Base-by-base conservation (phyloP, 176 grass and related monocot species). In the Musa troglodytarum region DNA sequence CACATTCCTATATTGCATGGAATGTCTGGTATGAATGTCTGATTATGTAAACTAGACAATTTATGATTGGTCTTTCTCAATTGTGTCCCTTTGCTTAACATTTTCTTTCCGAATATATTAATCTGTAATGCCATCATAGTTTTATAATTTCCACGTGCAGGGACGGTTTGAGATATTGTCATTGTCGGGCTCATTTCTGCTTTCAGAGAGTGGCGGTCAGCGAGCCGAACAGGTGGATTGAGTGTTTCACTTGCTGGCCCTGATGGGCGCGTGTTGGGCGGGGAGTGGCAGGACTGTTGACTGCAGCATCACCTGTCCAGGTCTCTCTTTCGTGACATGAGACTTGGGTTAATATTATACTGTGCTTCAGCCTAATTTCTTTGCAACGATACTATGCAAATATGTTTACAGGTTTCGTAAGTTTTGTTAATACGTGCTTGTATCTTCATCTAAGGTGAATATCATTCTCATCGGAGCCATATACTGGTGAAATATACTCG, bases 131-230 rank as follows among this genome's bases (percentile, higher is more conserved):
- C 73, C 67, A 67, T 54, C 68, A 1, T 54, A 74, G n/a, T 19
- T 29, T 0, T 62, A 25, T 53, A 61, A 57, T 52, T 76, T 78
- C 62, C 12, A 52, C 78, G 59, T 24, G 54, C 88, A 99, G 95
- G 95, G 95, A 53, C 90, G 95, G 25, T 99, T 99, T 88, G 95
- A 99, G 82, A 92, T 99, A 82, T 79, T 99, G 74, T 99, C 95
- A 1, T 77, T 99, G 29, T 92, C 95, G 11, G 95, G 95, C 0
- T 99, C 95, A 11, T 94, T 99, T 79, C 81, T 94, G 53, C 76
- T 87, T 53, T 85, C 88, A 74, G 91, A 94, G 49, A 85, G 79
- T 49, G 95, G 83, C 1, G 95, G 95, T 11, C 95, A 99, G 66
- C 88, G 86, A 92, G 84, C 82, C 82, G 90, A 54, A 99, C 95